A percentile compares a stretch with the other conserved stretches of the same genome.
phyloP scores from a whole-genome alignment of 768 basidiomycete genomes.

The Lactarius evosmus region DNA sequence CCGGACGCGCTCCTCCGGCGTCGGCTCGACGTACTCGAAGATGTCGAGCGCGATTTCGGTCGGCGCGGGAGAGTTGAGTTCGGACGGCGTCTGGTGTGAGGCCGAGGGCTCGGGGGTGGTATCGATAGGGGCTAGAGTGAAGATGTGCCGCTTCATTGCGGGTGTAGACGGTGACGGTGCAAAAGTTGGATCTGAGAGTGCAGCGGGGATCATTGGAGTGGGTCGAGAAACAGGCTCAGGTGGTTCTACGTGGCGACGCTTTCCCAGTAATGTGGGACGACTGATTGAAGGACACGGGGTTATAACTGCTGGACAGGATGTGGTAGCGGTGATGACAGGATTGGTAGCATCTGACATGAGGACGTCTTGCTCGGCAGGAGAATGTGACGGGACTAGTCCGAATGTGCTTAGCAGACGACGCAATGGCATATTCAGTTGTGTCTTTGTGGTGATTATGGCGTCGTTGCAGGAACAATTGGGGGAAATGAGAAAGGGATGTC shows the following conservation, averaged over 20 bases:
- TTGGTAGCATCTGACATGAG: slow-evolving; percentile 7
- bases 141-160: neutral
- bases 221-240: neutral
- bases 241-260: slow-evolving; percentile 9
- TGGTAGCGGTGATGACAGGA: neutral
- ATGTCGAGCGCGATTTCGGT: slow-evolving; percentile 33
- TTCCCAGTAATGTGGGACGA: neutral
- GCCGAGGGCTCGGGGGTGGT: neutral
- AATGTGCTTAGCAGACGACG: slow-evolving; percentile 14
- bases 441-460: slow-evolving; percentile 5
- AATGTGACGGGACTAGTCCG: neutral
- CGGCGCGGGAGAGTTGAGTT: slow-evolving; percentile 31
- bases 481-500: neutral
- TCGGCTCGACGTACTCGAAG: slow-evolving; percentile 20
- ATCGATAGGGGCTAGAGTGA: slow-evolving; percentile 4
- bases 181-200: neutral
- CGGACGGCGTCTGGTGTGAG: neutral
- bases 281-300: neutral
- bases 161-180: neutral
- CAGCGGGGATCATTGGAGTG: neutral
- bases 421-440: slow-evolving; percentile 6
- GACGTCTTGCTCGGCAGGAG: slow-evolving; percentile 3
- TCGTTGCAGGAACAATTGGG: neutral
- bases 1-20: slow-evolving; percentile 5
- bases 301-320: neutral